Base-by-base conservation (phyloP, 2,329 filamentous ascomycete genomes). In the Macroventuria anomochaeta region DNA sequence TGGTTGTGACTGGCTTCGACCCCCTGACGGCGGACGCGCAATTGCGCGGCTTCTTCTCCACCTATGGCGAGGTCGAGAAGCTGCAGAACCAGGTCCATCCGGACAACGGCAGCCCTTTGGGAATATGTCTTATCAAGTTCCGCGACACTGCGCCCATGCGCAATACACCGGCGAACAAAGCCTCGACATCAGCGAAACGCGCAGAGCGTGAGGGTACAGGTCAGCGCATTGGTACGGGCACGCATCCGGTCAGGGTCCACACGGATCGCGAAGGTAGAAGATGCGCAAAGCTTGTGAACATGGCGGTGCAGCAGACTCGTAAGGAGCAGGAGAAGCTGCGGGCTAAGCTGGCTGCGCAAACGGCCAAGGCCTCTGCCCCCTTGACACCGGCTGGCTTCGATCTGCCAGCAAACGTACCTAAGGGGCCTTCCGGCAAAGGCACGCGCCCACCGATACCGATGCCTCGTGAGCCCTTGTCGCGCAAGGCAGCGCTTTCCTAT, bases 1-100 rank as follows among this genome's bases (percentile, higher is more conserved):
- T 99, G 41, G 88, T 97, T 3, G 91, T 97, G 17, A 93, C 88
- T n/a, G 91, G 92, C n/a, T 97, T 97, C 72, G 95, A 97, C 74
- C 93, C 93, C 6, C 80, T 97, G 60, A 88, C 90, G 33, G 85
- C 91, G 11, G 90, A 96, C 65, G 84, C 86, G 49, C 90, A 91
- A 65, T 83, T 96, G 43, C 85, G 84, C 15, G 85, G 88, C 38
- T 84, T 90, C 47, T 96, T 96, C 71, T 85, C 88, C 15, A 85
- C 84, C 3, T 96, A 89, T 76, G 92, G 92, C 46, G 91, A 96
- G 53, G 93, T 99, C 59, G 88, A 89, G 37, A 89, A 93, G 69
- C 89, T 96, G 65, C 92, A 91, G 69, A 97, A 97, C 70, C 93
- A 96, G 73, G 93, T 96, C 68, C 92, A 99, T 74, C 95, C 95